A percentile compares a stretch with the other conserved stretches of the same genome.
Conservation (phyloP, 352 stramenopile species). For the Halophytophthora batemanensis region DNA sequence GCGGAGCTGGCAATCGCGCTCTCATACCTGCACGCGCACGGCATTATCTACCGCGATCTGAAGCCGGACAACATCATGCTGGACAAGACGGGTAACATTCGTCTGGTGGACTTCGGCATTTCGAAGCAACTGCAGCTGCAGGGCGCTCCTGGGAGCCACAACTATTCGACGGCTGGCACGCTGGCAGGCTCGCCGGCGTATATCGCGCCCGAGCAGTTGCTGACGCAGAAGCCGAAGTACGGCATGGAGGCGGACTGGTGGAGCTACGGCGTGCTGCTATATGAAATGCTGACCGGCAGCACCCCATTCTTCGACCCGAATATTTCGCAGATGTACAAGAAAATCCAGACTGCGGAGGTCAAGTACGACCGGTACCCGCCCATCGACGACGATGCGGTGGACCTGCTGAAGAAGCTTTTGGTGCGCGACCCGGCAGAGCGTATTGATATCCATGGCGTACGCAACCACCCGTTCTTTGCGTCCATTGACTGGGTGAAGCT, state of each 20-base stretch:
- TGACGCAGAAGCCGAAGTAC: conserved; percentile 84
- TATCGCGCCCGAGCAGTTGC: conserved; percentile 80
- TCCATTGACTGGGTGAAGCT: conserved; percentile 68
- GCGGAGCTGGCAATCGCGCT: conserved; percentile 84
- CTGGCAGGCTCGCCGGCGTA: conserved; percentile 81
- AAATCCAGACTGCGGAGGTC: conserved; percentile 84
- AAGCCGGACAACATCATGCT: conserved; percentile 91
- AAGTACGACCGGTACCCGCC: conserved; percentile 71
- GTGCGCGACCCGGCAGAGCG: conserved; percentile 71
- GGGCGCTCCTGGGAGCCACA: conserved; percentile 29
- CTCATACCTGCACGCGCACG: conserved; percentile 82
- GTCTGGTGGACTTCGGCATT: conserved; percentile 88
- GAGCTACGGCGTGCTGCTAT: conserved; percentile 89
- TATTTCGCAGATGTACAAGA: conserved; percentile 87
- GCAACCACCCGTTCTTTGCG: conserved; percentile 67
- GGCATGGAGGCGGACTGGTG: conserved; percentile 89
- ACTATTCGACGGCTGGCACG: conserved; percentile 67
- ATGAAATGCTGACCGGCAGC: conserved; percentile 86
- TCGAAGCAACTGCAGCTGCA: conserved; percentile 75
- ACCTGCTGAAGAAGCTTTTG: conserved; percentile 74
- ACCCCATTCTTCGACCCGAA: conserved; percentile 88
- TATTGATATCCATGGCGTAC: conserved; percentile 57
- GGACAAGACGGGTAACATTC: conserved; percentile 83
- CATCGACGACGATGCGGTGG: conserved; percentile 63
- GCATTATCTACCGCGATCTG: conserved; percentile 86